Percentiles rank a stretch among this genome's conserved stretches.
phyloP scores from a whole-genome alignment of 2,329 filamentous ascomycete genomes.

The Stagonosporopsis chrysanthemi region DNA sequence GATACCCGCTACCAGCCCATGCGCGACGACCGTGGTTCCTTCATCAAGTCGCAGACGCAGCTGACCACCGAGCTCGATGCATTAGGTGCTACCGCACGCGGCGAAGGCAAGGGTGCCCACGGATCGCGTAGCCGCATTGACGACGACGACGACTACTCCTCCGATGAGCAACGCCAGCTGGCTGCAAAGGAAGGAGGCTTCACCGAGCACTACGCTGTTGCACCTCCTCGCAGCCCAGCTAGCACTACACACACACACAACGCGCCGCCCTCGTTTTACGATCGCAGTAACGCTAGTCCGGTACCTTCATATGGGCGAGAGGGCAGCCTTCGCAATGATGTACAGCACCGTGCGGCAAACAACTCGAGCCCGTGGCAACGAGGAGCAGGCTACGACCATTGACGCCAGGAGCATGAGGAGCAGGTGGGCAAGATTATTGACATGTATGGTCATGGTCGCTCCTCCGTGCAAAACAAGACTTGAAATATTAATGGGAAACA shows the following conservation, averaged over 20 bases:
- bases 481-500: conserved; percentile 31
- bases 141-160: conserved; percentile 73
- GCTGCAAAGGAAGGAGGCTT: conserved; percentile 45
- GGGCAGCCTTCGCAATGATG: conserved; percentile 34
- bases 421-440: conserved; percentile 47
- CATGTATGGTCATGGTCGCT: conserved; percentile 46
- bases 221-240: conserved; percentile 58
- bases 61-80: conserved; percentile 90
- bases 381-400: conserved; percentile 70
- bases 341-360: conserved; percentile 56
- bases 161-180: conserved; percentile 45
- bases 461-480: conserved; percentile 37
- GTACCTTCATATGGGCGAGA: conserved; percentile 25
- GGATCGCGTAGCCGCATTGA: conserved; percentile 66
- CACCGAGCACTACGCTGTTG: conserved; percentile 53
- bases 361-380: conserved; percentile 70
- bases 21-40: conserved; percentile 93
- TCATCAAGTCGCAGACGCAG: conserved; percentile 94
- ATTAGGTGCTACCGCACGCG: conserved; percentile 84
- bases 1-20: conserved; percentile 95
- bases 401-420: conserved; percentile 51
- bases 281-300: conserved; percentile 45
- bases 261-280: conserved; percentile 39
- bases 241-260: conserved; percentile 26
- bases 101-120: conserved; percentile 66